Evolutionary conservation across 345 rosid genomes (phyloP), one percentile per base, ranked within the genome.

Genomic region (Populus simonii): DNA sequence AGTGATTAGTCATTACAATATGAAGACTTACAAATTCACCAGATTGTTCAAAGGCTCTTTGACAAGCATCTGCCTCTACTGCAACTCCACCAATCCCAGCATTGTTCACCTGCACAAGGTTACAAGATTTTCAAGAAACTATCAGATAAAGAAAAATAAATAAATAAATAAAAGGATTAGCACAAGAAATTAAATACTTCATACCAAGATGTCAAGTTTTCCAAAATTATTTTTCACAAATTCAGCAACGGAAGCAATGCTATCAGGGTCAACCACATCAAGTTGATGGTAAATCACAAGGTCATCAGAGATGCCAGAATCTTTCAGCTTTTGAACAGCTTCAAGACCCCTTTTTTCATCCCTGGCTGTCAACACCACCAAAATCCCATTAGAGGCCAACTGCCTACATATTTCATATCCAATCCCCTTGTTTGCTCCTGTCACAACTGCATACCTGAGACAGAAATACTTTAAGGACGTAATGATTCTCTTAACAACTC

Each of bases 71-170:
- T 6, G 1, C 18, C 62, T 89, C 80, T 6, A 81, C 1, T 11
- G 15, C 47, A 62, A 15, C 2, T 25, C 85, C 86, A 38, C n/a
- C 3, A 25, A 83, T 66, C 27, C 86, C 90, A 2, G 86, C 86
- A 79, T 85, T 86, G 74, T 86, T 89, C 62, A 89, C 90, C 92
- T 89, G 77, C 68, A 68, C 83, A 33, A 27, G 15, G 17, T 59
- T 33, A 3, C 10, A 57, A 71, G 8, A 31, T 29, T 23, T 9
- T 36, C 38, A 12, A 29, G 1, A 33, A 16, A 51, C 13, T 31
- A n/a, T 55, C 13, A 17, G 7, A 55, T 2, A 6, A 22, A n/a
- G n/a, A n/a, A n/a, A n/a, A n/a, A n/a, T n/a, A 49, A 11, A 22
- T 13, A 68, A 11, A 72, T 9, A 51, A 27, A 23, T 22, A 13